Base-by-base conservation (phyloP, 495 filamentous ascomycete species). In the Aspergillus funiculosus region DNA sequence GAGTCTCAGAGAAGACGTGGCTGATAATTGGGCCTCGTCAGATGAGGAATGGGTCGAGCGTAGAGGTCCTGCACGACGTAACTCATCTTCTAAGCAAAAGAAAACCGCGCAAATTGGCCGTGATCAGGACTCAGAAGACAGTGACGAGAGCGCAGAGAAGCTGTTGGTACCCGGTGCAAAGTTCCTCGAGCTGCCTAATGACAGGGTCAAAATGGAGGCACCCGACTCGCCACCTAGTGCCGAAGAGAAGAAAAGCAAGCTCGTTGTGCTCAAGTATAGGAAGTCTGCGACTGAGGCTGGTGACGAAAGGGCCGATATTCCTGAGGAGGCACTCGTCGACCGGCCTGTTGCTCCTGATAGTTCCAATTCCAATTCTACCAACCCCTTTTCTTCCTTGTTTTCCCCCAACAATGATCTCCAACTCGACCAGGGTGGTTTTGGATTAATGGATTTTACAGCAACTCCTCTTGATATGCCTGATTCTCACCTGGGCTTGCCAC, bases 11-110 rank as follows among this genome's bases (percentile, higher is more conserved):
- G 39, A 52, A 11, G 18, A 32, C 7, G 24, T 42, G 3, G 41
- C 52, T 6, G 49, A 62, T 21, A 49, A 62, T 14, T 5, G 17
- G 11, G 52, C 36, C 4, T 60, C 54, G 15, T 46, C 43, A 7
- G 62, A 66, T 34, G 53, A 53, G 5, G 56, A 59, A 9, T 59
- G 52, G 32, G 50, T 48, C 15, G 39, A 43, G 20, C 39, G 14
- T 34, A 32, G 4, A 11, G 29, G 5, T 38, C 36, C 19, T 51
- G 50, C 46, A 41, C 27, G 21, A 27, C 34, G 15, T 29, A 34
- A 20, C 39, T 37, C 30, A n/a, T 27, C 9, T 11, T 0, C n/a
- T 22, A 14, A 43, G 7, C 28, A 26, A 10, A 31, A 39, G 13
- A 40, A 50, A 25, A 19, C 8, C 17, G 10, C 14, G 8, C n/a